phyloP scores from a whole-genome alignment of 2,329 filamentous ascomycete genomes.

The Ophiostoma himal-ulmi region DNA sequence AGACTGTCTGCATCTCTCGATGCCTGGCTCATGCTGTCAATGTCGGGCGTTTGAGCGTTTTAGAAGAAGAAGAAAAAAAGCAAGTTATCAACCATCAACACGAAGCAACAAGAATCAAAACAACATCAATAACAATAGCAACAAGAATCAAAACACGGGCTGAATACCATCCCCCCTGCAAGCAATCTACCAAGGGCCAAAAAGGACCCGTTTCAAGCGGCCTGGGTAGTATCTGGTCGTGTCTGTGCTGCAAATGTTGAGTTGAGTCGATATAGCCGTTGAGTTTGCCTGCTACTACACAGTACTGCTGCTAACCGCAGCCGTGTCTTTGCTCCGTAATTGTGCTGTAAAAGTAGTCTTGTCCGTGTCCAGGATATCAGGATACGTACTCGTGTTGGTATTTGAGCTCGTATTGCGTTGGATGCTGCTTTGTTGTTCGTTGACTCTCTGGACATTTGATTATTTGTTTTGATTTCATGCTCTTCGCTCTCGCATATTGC shows the following conservation, averaged over 20 bases:
- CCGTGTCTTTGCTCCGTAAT: neutral
- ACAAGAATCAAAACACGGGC: neutral
- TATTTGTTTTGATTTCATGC: neutral
- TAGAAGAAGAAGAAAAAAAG: neutral
- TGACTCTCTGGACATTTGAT: too few species aligned
- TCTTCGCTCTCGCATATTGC: neutral
- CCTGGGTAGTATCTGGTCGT: neutral
- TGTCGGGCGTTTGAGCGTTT: neutral
- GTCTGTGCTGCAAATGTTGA: neutral
- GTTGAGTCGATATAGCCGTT: neutral
- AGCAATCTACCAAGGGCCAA: slow-evolving; percentile 2
- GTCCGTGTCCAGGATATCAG: neutral
- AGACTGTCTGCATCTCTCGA: neutral
- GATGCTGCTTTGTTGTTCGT: too few species aligned
- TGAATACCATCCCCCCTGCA: slow-evolving; percentile 1
- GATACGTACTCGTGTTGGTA: neutral
- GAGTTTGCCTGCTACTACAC: neutral
- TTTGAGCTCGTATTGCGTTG: neutral
- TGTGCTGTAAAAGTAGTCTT: neutral
- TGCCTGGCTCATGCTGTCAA: neutral
- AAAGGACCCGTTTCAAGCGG: slow-evolving; percentile 8
- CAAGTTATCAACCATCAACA: neutral
- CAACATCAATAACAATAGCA: neutral
- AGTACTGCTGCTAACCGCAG: neutral
- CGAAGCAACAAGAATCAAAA: too few species aligned